Percentiles rank a stretch among this genome's conserved stretches.
phyloP scores from a whole-genome alignment of 1,284 basidiomycete genomes.

The Rhodotorula sp. region DNA sequence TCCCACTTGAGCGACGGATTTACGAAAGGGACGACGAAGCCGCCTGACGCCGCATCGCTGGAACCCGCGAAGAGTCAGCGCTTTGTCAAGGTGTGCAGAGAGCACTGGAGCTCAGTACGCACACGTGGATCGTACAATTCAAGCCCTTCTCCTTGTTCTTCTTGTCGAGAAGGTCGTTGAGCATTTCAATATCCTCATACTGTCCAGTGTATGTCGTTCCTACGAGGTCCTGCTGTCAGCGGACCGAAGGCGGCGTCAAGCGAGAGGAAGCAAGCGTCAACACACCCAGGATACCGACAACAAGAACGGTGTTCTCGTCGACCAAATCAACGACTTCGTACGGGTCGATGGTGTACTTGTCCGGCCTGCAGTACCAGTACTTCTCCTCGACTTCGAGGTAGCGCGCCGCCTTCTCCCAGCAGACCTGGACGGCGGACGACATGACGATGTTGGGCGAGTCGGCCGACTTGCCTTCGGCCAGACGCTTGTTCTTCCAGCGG shows the following conservation, averaged over 20 bases:
- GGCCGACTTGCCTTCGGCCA: constrained; percentile 45
- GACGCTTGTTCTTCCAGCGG: constrained; percentile 45
- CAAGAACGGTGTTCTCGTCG: constrained; percentile 50
- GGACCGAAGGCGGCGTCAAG: background rate
- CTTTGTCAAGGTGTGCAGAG: background rate
- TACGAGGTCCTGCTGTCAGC: background rate
- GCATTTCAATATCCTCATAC: constrained; percentile 46
- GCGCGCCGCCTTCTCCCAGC: constrained; percentile 46
- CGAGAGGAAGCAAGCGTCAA: constrained; percentile 56
- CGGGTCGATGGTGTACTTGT: constrained; percentile 51
- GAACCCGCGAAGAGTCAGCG: background rate
- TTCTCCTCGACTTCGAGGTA: constrained; percentile 47
- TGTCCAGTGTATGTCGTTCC: constrained; percentile 24
- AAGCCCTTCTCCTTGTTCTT: constrained; percentile 46
- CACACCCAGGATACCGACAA: constrained; percentile 50
- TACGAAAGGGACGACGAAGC: constrained; percentile 50
- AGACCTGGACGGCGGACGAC: constrained; percentile 48
- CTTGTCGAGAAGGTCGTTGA: constrained; percentile 45
- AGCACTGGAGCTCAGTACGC: background rate
- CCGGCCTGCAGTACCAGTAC: constrained; percentile 31
- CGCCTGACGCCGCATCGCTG: constrained; percentile 44
- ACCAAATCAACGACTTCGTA: constrained; percentile 52
- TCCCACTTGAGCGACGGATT: constrained; percentile 48
- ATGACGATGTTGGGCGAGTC: constrained; percentile 49
- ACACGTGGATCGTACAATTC: constrained; percentile 48